phyloP scores from a whole-genome alignment of 2,329 filamentous ascomycete genomes.

The Cladosporium sphaerospermum region DNA sequence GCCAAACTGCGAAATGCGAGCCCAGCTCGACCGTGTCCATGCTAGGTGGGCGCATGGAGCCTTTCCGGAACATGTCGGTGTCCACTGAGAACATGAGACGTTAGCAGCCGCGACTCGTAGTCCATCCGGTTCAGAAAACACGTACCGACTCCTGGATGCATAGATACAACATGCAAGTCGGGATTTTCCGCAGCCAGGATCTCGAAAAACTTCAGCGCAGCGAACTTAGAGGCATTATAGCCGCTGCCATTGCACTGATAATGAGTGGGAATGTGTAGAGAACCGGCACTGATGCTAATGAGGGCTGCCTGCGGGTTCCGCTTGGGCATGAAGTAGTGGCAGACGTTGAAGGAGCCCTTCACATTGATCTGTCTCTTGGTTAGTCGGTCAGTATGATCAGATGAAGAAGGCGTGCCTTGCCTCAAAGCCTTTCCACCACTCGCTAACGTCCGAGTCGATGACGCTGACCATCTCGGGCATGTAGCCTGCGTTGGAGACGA shows the following conservation, averaged over 20 bases:
- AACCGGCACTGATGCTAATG: slow-evolving; percentile 11
- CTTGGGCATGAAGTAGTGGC: slow-evolving; percentile 11
- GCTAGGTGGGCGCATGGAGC: too few species aligned
- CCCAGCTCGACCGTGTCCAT: slow-evolving; percentile 22
- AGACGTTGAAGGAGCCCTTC: slow-evolving; percentile 11
- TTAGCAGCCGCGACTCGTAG: not conserved
- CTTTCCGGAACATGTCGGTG: too few species aligned
- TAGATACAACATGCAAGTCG: slow-evolving; percentile 30
- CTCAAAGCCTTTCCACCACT: slow-evolving; percentile 12
- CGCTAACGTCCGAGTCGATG: not conserved
- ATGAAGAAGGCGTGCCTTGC: too few species aligned
- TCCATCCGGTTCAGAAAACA: not conserved
- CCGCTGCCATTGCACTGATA: slow-evolving; percentile 15
- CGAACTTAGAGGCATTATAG: slow-evolving; percentile 35
- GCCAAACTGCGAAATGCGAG: slow-evolving; percentile 29
- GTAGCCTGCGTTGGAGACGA: slow-evolving; percentile 11
- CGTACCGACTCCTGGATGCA: slow-evolving; percentile 36
- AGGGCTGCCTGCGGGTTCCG: slow-evolving; percentile 8
- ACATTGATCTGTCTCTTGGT: slow-evolving; percentile 2
- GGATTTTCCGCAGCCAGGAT: slow-evolving; percentile 34
- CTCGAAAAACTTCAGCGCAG: slow-evolving; percentile 31
- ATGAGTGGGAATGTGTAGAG: slow-evolving; percentile 16
- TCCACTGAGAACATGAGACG: too few species aligned
- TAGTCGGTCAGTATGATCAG: too few species aligned
- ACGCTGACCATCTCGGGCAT: not conserved